Evolutionary conservation across 768 basidiomycete species (phyloP).

Genomic region (Amanita muscaria): DNA sequence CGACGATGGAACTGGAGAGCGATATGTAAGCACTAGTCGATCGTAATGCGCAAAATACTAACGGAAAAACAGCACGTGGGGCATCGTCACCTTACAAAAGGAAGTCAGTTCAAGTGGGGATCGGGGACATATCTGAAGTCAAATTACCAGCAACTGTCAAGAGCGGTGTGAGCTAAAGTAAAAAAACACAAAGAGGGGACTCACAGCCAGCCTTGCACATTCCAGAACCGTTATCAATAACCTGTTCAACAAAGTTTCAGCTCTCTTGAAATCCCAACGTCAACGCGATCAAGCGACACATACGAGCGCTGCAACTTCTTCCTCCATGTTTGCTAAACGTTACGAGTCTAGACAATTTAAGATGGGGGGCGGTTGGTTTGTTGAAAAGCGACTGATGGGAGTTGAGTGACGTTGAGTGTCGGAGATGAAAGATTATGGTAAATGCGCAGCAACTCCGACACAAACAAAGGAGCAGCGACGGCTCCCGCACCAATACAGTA

Average conservation of each 20-base stretch:
- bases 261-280: neutral
- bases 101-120: slow-evolving; percentile 15
- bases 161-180: neutral
- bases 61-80: slow-evolving; percentile 93
- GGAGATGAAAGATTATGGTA: slow-evolving; percentile 2
- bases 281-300: slow-evolving; percentile 41
- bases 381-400: no score
- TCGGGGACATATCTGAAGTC: slow-evolving; percentile 3
- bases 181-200: slow-evolving; percentile 26
- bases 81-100: slow-evolving; percentile 81
- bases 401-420: no score
- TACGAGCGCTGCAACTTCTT: slow-evolving; percentile 41
- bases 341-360: slow-evolving; percentile 16
- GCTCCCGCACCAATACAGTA: no score
- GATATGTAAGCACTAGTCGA: neutral
- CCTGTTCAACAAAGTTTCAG: slow-evolving; percentile 30
- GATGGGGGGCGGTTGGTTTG: slow-evolving; percentile 3
- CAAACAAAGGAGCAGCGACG: no score
- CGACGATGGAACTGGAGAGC: slow-evolving; percentile 74
- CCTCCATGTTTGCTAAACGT: slow-evolving; percentile 37
- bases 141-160: slow-evolving; percentile 54
- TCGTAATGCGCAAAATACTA: slow-evolving; percentile 27
- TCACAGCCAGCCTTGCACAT: slow-evolving; percentile 99
- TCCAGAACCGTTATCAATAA: slow-evolving; percentile 92
- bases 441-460: no score